Percentiles rank a stretch among this genome's conserved stretches.
phyloP scores from a whole-genome alignment of 768 basidiomycete species.

The Pisolithus albus region DNA sequence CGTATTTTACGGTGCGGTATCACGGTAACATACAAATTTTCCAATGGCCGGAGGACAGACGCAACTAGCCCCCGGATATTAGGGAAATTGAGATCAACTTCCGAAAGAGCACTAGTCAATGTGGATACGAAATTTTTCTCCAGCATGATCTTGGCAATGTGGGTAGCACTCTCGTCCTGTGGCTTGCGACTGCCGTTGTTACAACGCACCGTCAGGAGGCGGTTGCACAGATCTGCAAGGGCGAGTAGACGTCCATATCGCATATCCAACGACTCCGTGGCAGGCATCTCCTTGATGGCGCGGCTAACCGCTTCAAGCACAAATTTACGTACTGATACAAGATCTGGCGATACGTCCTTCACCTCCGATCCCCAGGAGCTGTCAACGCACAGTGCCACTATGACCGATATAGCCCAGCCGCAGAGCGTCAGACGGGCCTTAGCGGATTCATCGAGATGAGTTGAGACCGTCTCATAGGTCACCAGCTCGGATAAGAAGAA shows the following conservation, averaged over 20 bases:
- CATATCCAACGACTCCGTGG: conserved; percentile 54
- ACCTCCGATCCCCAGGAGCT: conserved; percentile 54
- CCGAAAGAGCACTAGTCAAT: conserved; percentile 80
- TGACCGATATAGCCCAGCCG: conserved; percentile 83
- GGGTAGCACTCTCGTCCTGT: conserved; percentile 71
- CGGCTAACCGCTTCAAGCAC: conserved; percentile 86
- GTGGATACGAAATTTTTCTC: conserved; percentile 94
- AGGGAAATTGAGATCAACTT: conserved; percentile 94
- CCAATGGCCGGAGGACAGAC: conserved; percentile 81
- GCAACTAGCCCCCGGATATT: conserved; percentile 82
- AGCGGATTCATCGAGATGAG: conserved; percentile 49
- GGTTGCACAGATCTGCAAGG: conserved; percentile 79
- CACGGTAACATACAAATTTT: conserved; percentile 62
- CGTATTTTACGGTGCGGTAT: background rate
- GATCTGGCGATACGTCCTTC: conserved; percentile 72
- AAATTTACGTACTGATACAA: conserved; percentile 86
- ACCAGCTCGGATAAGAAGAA: conserved; percentile 82
- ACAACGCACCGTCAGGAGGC: conserved; percentile 76
- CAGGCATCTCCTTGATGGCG: conserved; percentile 71
- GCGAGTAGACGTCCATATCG: conserved; percentile 88
- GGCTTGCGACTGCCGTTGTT: conserved; percentile 46
- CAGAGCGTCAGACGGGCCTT: conserved; percentile 58
- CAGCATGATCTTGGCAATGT: conserved; percentile 95
- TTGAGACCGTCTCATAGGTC: conserved; percentile 64
- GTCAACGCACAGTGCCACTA: conserved; percentile 93